Base-by-base conservation (phyloP, 2,329 filamentous ascomycete genomes). In the Monosporascus sp. region DNA sequence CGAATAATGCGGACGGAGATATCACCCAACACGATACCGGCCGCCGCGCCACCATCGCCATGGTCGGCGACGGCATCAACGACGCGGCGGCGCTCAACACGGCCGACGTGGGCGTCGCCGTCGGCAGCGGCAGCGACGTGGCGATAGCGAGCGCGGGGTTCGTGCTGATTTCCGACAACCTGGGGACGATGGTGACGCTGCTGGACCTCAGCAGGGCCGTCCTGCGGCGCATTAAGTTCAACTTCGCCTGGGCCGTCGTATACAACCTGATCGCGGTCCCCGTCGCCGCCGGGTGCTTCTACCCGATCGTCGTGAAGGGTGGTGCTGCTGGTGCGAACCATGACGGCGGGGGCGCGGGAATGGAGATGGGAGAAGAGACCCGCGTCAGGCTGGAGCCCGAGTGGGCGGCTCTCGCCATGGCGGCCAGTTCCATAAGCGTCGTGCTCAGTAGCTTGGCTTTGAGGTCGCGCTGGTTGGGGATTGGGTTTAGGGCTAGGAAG, bases 351-450 rank as follows among this genome's bases (percentile, higher is more conserved):
- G 14, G 24, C 3, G 17, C 22, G 5, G 31, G 2, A 6, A 14
- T 34, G 31, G 31, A 5, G 31, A 34, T 34, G 31, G 11, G 31
- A 5, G 31, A 14, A 34, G 22, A 47, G 47, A 46, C 42, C n/a
- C 86, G 88, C 65, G 70, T 90, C 20, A 74, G 81, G 55, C 71
- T 92, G 47, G 85, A 89, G 67, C 88, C 88, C 0, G 88, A 89
- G 1, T 97, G 92, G 92, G 93, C 92, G 5, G 87, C 85, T 59
- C 71, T 96, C 67, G 92, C 92, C 1, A 97, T 97, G 93, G 93
- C 93, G 25, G 70, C 92, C 68, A 96, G 91, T 70, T 93, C 88
- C 69, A 85, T 97, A 60, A 94, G 89, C 64, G 92, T 97, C 46
- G 88, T 97, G 49, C 72, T 83, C 65, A 96, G 90, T 68, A 93